phyloP scores from a whole-genome alignment of 441 rosid genomes.

The Adansonia grandidieri region DNA sequence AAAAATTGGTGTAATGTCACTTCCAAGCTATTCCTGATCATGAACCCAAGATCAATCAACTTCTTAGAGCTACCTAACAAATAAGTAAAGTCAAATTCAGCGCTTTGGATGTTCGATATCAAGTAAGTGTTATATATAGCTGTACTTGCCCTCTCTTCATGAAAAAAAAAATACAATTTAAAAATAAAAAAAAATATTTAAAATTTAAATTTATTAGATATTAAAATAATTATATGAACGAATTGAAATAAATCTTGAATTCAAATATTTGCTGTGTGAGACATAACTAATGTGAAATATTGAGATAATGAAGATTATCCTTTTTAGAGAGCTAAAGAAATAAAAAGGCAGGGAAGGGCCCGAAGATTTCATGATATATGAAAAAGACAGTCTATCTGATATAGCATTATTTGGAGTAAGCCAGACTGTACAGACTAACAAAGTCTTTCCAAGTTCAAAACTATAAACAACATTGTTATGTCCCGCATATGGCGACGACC shows the following conservation, averaged over 20 bases:
- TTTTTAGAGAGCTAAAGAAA: background rate
- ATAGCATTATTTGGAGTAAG: constrained; percentile 31
- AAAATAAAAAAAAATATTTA: background rate
- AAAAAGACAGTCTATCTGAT: constrained; percentile 22
- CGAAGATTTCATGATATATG: constrained; percentile 21
- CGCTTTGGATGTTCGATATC: background rate
- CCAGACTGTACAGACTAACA: constrained; percentile 33
- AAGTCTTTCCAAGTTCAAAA: background rate
- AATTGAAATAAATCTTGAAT: too few relatives aligned
- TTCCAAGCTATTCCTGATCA: too few relatives aligned
- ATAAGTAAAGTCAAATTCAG: background rate
- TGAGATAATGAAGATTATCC: background rate
- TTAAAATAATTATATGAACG: too few relatives aligned
- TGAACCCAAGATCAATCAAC: background rate
- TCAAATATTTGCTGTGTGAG: too few relatives aligned
- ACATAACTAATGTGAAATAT: background rate
- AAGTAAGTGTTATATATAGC: background rate
- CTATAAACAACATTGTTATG: too few relatives aligned
- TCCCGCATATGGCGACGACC: too few relatives aligned
- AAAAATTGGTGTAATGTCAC: background rate
- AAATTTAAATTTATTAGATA: too few relatives aligned
- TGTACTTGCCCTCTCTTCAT: background rate
- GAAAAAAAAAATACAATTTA: too few relatives aligned
- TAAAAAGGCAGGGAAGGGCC: background rate
- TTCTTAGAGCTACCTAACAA: constrained; percentile 7